Evolutionary conservation across 2,329 filamentous ascomycete genomes (phyloP).

Genomic region (Helicocarpus griseus): DNA sequence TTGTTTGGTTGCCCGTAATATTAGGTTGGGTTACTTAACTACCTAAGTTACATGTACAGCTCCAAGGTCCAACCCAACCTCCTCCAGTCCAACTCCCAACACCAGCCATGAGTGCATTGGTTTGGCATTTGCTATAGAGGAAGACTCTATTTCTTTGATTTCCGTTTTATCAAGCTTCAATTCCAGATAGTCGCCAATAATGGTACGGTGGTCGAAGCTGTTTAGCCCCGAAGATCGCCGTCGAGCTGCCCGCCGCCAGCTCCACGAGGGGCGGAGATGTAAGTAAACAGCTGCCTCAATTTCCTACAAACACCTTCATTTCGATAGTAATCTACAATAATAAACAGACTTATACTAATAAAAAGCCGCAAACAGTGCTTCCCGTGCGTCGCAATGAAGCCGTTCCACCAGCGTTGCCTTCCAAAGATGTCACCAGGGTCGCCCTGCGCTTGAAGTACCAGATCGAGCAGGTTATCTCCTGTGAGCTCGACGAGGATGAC

Average conservation of each 20-base stretch:
- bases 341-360: not conserved
- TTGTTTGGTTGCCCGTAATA: too few relatives aligned
- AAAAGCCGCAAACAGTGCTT: slow-evolving; percentile 27
- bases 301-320: not conserved
- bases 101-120: not conserved
- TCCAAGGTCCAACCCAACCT: not conserved
- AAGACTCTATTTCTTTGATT: not conserved
- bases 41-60: too few relatives aligned
- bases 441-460: slow-evolving; percentile 84
- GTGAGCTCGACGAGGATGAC: slow-evolving; percentile 68
- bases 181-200: slow-evolving; percentile 11
- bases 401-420: slow-evolving; percentile 55
- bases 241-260: slow-evolving; percentile 22
- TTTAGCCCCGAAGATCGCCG: slow-evolving; percentile 21
- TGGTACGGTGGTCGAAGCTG: slow-evolving; percentile 31
- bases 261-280: slow-evolving; percentile 33
- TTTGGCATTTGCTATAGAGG: not conserved
- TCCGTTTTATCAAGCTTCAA: not conserved
- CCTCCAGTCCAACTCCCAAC: not conserved
- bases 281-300: slow-evolving; percentile 17
- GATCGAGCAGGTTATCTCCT: slow-evolving; percentile 80
- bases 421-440: slow-evolving; percentile 76
- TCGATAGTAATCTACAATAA: not conserved
- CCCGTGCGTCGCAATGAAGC: slow-evolving; percentile 31
- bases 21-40: too few relatives aligned